Evolutionary conservation across 441 rosid genomes (phyloP), one percentile per base, ranked within the genome.

Genomic region (Eruca vesicaria): DNA sequence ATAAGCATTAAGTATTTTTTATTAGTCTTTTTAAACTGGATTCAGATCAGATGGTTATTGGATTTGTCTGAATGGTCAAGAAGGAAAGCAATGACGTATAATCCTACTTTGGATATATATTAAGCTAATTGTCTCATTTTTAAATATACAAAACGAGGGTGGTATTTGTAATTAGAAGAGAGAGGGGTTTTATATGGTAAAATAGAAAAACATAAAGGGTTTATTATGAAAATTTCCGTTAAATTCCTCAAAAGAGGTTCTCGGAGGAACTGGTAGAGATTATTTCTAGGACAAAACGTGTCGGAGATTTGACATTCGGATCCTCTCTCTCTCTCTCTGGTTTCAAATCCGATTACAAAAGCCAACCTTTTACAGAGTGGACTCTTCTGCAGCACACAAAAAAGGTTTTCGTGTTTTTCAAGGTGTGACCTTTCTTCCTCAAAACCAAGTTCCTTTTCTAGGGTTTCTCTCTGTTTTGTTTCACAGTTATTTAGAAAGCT

Each of bases 291-390:
- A 41, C 50, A 41, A n/a, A 41, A 43, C 50, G 50, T 41, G 50
- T 41, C 68, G 81, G 78, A 73, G 81, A 78, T 78, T 73, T 78
- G 38, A 48, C 43, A 57, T 69, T 56, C 48, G 71, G 81, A 78
- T 78, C 74, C 77, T 66, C 50, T 29, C 32, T 29, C 29, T 28
- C 31, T 28, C 31, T 28, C 31, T 28, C 45, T 10, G 0, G 18
- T 41, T 41, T 5, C 50, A 14, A 41, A 5, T 41, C 50, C 16
- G 50, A 14, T 41, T 41, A 4, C 16, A 41, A 41, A 43, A 14
- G 7, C 10, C 53, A 48, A 48, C 50, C 18, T 41, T 43, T 43
- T 43, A 14, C 1, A 41, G 16, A 41, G 50, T 41, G 50, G 50
- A 41, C 16, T 41, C 50, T 16, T 41, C 50, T 41, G 50, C 50